phyloP scores from a whole-genome alignment of 139 green algal species.

The Coelastrella sp. region DNA sequence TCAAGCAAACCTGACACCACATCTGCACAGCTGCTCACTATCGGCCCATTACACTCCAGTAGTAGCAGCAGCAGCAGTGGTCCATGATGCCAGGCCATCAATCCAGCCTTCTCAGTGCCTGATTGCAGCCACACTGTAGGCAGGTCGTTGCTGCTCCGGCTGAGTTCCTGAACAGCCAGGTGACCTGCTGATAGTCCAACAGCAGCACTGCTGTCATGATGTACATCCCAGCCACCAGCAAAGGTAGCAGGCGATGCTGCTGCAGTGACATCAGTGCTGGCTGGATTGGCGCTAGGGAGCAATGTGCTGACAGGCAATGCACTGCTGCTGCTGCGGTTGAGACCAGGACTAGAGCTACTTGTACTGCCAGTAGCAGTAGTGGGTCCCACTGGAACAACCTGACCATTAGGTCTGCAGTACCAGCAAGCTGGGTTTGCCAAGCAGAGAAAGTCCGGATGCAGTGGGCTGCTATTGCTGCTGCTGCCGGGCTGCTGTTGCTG shows the following conservation, averaged over 20 bases:
- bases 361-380: neutral
- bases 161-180: neutral
- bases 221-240: neutral
- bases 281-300: neutral
- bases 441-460: neutral
- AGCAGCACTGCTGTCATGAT: neutral
- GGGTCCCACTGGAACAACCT: conserved; percentile 3
- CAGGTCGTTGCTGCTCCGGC: neutral
- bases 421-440: conserved; percentile 11
- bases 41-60: conserved; percentile 5
- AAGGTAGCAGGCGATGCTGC: neutral
- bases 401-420: neutral
- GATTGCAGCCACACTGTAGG: neutral
- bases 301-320: neutral
- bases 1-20: neutral
- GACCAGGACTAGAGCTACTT: neutral
- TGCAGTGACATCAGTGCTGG: neutral
- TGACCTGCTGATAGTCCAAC: neutral
- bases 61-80: conserved; percentile 45
- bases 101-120: conserved; percentile 3
- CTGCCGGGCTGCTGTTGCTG: conserved; percentile 19
- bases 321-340: neutral
- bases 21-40: neutral
- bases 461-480: conserved; percentile 12
- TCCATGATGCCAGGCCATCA: conserved; percentile 32